Evolutionary conservation across 2,329 filamentous ascomycete species (phyloP), one percentile per base, ranked within the genome.

Genomic region (Sporothrix inflata): DNA sequence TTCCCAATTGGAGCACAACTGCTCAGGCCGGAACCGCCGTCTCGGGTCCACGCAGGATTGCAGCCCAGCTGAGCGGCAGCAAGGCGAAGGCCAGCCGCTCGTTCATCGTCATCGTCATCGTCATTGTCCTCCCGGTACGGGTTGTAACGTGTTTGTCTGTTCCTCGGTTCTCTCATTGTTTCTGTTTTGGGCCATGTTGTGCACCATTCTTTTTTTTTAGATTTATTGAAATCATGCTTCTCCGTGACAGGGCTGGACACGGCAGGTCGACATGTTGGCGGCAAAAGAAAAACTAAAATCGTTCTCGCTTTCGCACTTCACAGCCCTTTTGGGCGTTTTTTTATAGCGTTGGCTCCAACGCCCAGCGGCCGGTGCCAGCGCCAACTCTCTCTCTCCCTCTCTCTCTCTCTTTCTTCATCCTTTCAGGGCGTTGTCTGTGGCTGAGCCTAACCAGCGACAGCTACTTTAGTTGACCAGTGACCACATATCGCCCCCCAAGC

Each of bases 31-130:
- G 61, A 21, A 49, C 42, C 61, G 61, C 61, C 42, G 61, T 30
- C 61, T 66, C 42, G 61, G 61, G 42, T 24, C 60, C 14, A 66
- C 14, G 61, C 42, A 30, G 61, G 40, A 47, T 34, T 27, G 21
- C 61, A 66, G 61, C 61, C 24, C 6, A 34, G 40, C 61, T 66
- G 61, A n/a, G 40, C 61, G 61, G 30, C 60, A 45, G 30, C 14
- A 42, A 42, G n/a, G 53, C 14, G 21, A 34, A 24, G 38, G 14
- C 27, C 53, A 57, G 53, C 14, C 30, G n/a, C 34, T 12, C 27
- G 24, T 30, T 5, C 14, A 47, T 45, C 11, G 19, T 49, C 16
- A 8, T 49, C 21, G 53, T 34, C 53, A 60, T 60, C 55, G 16
- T 60, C 24, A 57, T 57, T n/a, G n/a, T n/a, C n/a, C n/a, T n/a